Base-by-base conservation (phyloP, 768 basidiomycete species). In the Boletus patriciae region DNA sequence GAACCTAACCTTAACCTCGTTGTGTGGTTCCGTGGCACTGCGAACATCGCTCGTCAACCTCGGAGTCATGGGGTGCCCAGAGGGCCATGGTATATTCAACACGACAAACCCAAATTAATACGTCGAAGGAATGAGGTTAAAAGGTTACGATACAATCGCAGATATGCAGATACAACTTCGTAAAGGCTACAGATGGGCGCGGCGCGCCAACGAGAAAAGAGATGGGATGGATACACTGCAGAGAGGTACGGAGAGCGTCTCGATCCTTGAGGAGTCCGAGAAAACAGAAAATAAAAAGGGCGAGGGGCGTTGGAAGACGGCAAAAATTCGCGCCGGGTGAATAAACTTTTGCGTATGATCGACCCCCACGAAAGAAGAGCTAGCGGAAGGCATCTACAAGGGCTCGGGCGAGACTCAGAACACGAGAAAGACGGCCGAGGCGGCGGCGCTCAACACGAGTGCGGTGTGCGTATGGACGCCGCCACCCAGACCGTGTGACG, bases 401-500 rank as follows among this genome's bases (percentile, higher is more conserved):
- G 25, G 25, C 4, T 25, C 25, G 12, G 33, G 21, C 29, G 9
- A 2, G 31, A 15, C 18, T 58, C 55, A 59, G n/a, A 59, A 41
- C 2, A 25, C 33, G 37, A 59, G 25, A 1, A 51, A 51, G 12
- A 52, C 11, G 44, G 18, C 44, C 21, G 57, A 63, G 15, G 38
- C 42, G 1, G 52, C 49, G 21, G 52, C 52, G 43, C 54, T 31
- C 16, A 56, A 18, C 5, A 61, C 16, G 16, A 68, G 23, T 4
- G 34, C 52, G 1, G 43, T 34, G 11, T 46, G 55, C 34, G 43
- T 34, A 13, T 46, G 57, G 37, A 54, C 38, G 8, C 63, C 41
- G 10, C 56, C 48, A 12, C 56, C 48, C 18, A 62, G 27, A 27
- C 15, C 13, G 57, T 52, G 57, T 21, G 50, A 45, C 16, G 67